Conservation (phyloP, 2,329 filamentous ascomycete species). For the Stagonosporopsis vannaccii region DNA sequence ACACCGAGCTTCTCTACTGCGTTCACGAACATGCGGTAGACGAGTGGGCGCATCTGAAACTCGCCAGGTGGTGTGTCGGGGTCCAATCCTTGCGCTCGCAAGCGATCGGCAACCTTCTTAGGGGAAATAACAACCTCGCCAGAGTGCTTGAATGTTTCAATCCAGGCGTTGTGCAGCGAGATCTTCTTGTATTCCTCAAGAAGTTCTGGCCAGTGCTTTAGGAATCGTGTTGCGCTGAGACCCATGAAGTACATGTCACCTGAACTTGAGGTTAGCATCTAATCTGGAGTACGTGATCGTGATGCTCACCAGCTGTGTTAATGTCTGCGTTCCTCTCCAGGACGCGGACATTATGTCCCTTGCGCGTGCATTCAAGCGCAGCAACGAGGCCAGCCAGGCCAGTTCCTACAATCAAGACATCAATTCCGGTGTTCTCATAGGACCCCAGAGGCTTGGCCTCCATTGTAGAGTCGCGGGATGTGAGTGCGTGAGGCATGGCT, state of each 20-base stretch:
- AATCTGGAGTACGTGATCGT: neutral
- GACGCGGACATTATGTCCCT: conserved; percentile 51
- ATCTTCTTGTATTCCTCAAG: conserved; percentile 59
- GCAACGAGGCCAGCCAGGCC: conserved; percentile 50
- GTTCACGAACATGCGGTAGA: conserved; percentile 63
- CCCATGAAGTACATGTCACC: conserved; percentile 69
- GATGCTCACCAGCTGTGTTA: conserved; percentile 59
- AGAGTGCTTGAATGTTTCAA: conserved; percentile 63
- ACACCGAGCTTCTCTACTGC: conserved; percentile 57
- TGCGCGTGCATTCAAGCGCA: conserved; percentile 50
- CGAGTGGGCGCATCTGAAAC: conserved; percentile 64
- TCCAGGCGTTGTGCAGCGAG: conserved; percentile 62
- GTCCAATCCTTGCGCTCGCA: conserved; percentile 55
- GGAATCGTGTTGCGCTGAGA: conserved; percentile 62
- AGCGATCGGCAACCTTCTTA: conserved; percentile 59
- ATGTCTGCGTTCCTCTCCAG: conserved; percentile 56
- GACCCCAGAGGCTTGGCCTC: conserved; percentile 60
- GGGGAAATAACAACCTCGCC: conserved; percentile 59
- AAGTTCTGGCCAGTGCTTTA: conserved; percentile 64
- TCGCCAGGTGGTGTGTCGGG: conserved; percentile 60
- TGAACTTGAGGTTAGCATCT: conserved; percentile 24
- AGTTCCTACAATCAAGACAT: conserved; percentile 51
- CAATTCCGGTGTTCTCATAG: conserved; percentile 54
- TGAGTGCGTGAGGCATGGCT: conserved; percentile 52
- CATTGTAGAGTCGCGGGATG: conserved; percentile 56